These are phyloP conservation scores for Jackrogersella minutella DNA, from an alignment of 495 filamentous ascomycete species.

Conservation along the genomic window DNA sequence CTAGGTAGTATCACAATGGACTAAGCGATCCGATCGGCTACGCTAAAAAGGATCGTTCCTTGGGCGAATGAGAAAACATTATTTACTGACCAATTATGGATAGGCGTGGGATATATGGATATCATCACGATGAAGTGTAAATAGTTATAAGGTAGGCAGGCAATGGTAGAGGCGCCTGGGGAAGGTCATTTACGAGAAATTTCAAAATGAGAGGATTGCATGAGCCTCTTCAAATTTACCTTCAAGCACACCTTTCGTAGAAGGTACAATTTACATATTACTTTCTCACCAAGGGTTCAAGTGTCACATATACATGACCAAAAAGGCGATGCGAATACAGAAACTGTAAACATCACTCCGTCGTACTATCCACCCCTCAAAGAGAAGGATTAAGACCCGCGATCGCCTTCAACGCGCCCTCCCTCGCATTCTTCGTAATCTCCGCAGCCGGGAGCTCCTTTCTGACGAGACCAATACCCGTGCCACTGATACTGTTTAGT, in stretches of 20 bases:
- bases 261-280: too few relatives aligned
- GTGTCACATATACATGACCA: background rate
- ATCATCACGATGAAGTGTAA: too few relatives aligned
- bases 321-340: background rate
- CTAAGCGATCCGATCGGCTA: conserved; percentile 4
- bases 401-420: conserved; percentile 66
- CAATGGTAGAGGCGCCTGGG: too few relatives aligned
- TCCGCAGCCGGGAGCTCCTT: conserved; percentile 72
- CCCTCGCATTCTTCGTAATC: conserved; percentile 75
- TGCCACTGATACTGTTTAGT: conserved; percentile 45
- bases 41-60: background rate
- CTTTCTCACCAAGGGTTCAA: too few relatives aligned
- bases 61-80: background rate
- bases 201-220: too few relatives aligned
- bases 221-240: too few relatives aligned
- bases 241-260: too few relatives aligned
- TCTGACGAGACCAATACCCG: conserved; percentile 68
- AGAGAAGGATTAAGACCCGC: conserved; percentile 29
- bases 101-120: background rate
- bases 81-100: background rate
- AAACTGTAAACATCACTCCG: background rate
- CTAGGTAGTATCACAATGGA: background rate
- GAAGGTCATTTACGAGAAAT: too few relatives aligned
- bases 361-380: background rate
- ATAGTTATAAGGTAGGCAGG: too few relatives aligned